Evolutionary conservation across 805 yeast species (phyloP).

Genomic region (Saturnispora serradocipensis): DNA sequence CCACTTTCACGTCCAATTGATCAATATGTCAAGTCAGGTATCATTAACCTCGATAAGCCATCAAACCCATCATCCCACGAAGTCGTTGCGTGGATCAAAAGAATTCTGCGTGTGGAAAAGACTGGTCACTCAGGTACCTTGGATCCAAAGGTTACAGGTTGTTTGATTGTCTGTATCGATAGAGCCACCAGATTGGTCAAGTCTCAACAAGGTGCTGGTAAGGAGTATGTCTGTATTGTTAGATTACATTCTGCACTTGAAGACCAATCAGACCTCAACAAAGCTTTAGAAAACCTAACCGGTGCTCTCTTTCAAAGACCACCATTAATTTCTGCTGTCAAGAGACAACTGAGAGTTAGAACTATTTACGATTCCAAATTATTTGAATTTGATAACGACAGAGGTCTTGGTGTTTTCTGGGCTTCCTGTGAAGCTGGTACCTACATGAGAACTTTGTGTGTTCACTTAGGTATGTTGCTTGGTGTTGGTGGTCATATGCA

Average conservation of each 20-base stretch:
- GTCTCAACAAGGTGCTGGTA: conserved; percentile 99
- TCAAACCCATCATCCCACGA: conserved; percentile 98
- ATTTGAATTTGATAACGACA: conserved; percentile 92
- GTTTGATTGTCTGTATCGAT: conserved; percentile 96
- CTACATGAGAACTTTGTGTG: conserved; percentile 98
- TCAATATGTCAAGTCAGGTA: conserved; percentile 87
- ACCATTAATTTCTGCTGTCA: conserved; percentile 96
- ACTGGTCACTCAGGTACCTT: conserved; percentile 99
- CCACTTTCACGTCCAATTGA: conserved; percentile 92
- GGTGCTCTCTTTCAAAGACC: conserved; percentile 99
- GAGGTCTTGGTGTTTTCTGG: conserved; percentile 98
- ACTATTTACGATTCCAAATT: conserved; percentile 94
- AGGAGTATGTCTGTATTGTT: conserved; percentile 96
- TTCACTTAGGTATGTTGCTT: conserved; percentile 93
- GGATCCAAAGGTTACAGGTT: conserved; percentile 96
- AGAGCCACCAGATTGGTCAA: conserved; percentile 97
- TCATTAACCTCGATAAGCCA: conserved; percentile 94
- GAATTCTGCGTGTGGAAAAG: conserved; percentile 90
- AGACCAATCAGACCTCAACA: conserved; percentile 78
- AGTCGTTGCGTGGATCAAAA: conserved; percentile 98
- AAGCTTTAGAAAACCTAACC: conserved; percentile 85
- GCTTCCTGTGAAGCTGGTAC: conserved; percentile 99
- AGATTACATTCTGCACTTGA: conserved; percentile 89
- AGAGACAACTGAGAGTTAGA: conserved; percentile 97
- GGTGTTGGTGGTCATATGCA: conserved; percentile 99